Evolutionary conservation across 2,329 filamentous ascomycete species (phyloP), one percentile per base, ranked within the genome.

Genomic region (Pyrenophora teres): DNA sequence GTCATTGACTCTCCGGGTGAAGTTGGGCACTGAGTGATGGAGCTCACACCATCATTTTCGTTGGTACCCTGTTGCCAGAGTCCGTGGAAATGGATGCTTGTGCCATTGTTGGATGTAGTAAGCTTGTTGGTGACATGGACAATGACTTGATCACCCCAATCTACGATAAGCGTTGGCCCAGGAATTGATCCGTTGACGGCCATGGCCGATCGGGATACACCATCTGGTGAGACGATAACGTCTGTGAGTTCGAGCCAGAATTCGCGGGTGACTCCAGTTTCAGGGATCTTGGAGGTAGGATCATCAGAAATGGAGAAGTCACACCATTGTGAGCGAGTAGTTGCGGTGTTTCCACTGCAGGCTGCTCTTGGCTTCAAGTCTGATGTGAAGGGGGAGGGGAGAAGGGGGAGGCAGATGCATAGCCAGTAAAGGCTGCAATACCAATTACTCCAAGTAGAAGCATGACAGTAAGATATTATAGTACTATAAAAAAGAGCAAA

Each of bases 181-280:
- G 75, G 77, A 46, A 77, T 73, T 3, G 73, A 69, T 4, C 76
- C 75, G 52, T 80, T 79, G 57, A 79, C 50, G 21, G 66, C 60
- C 64, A 70, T 68, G 60, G 44, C 73, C 0, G 63, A 59, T 19
- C 68, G 64, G 2, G 62, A 64, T 2, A 84, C 82, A 16, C 85
- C 84, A 63, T 87, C 85, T 0, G 83, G 82, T 3, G 77, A 68
- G 15, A 76, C 62, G 0, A 74, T 77, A 0, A 69, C 70, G 31
- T 79, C 76, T 4, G 70, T 72, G 27, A 78, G 61, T 19, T 76
- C 73, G 16, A 80, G 68, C 63, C 70, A 75, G 55, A 79, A 80
- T 47, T 75, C 74, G 9, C 83, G 74, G 18, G 81, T 83, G 2
- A 84, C 78, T 10, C 82, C 81, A 0, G 83, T 86, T 30, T 74